These are phyloP conservation scores for Beauveria medogensis DNA, from an alignment of 2,329 filamentous ascomycete species.

Conservation along the genomic window DNA sequence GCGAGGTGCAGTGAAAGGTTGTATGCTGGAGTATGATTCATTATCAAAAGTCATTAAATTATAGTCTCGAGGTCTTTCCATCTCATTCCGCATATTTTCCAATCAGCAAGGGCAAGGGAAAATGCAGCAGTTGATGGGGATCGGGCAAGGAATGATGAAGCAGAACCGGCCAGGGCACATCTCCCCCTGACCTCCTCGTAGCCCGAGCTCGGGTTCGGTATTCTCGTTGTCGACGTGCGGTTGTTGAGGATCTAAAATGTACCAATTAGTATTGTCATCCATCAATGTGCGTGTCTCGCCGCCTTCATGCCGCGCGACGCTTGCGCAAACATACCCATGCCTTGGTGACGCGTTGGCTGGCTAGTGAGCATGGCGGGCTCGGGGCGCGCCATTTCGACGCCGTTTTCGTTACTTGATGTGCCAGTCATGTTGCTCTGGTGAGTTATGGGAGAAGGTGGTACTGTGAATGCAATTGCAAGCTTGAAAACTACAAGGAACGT, in stretches of 20 bases:
- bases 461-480: background rate
- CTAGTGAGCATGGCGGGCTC: slow-evolving; percentile 1
- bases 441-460: too few relatives aligned
- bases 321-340: background rate
- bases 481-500: too few relatives aligned
- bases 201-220: background rate
- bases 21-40: background rate
- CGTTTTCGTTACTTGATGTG: background rate
- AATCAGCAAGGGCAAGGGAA: slow-evolving; percentile 20
- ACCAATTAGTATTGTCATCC: background rate
- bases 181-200: slow-evolving; percentile 22
- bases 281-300: background rate
- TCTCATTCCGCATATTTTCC: background rate
- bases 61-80: background rate
- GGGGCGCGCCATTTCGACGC: background rate
- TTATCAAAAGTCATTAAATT: background rate
- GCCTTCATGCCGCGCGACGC: background rate
- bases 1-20: background rate
- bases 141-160: slow-evolving; percentile 29
- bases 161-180: slow-evolving; percentile 28
- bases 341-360: slow-evolving; percentile 5
- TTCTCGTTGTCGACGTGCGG: slow-evolving; percentile 16
- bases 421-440: background rate
- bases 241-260: slow-evolving; percentile 13
- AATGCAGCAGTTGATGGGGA: slow-evolving; percentile 28